These are phyloP conservation scores for Kwoniella dendrophila DNA, from an alignment of 768 basidiomycete genomes.

Conservation along the genomic window DNA sequence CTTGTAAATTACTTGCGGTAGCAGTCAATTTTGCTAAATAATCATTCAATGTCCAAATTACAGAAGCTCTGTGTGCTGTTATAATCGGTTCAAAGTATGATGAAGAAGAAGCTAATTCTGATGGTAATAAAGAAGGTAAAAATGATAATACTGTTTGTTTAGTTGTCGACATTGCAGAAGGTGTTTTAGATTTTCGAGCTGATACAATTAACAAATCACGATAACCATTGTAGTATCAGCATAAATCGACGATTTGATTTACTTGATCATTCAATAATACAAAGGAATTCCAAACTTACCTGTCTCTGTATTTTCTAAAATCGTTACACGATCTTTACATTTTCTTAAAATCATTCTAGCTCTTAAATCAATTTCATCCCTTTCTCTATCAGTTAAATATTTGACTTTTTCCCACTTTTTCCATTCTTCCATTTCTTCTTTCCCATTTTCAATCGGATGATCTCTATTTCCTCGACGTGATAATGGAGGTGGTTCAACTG, in stretches of 20 bases:
- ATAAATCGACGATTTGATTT: too few species aligned
- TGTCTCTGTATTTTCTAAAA: conserved; percentile 85
- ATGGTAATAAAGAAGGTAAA: conserved; percentile 64
- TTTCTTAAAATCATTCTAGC: conserved; percentile 79
- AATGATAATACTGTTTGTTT: conserved; percentile 19
- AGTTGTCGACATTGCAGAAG: conserved; percentile 27
- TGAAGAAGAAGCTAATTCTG: conserved; percentile 4
- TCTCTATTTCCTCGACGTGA: conserved; percentile 16
- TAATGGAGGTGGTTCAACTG: conserved; percentile 57
- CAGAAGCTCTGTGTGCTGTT: conserved; percentile 88
- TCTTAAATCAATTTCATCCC: conserved; percentile 94
- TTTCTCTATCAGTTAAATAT: conserved; percentile 78
- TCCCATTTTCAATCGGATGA: conserved; percentile 21
- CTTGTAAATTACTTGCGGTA: conserved; percentile 83
- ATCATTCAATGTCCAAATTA: conserved; percentile 87
- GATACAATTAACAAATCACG: neutral
- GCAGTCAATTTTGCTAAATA: conserved; percentile 78
- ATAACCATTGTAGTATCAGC: too few species aligned
- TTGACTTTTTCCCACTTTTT: conserved; percentile 51
- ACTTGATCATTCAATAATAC: too few species aligned
- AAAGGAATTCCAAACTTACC: conserved; percentile 63
- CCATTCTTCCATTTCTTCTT: conserved; percentile 35
- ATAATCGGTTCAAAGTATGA: conserved; percentile 66
- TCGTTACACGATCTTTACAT: conserved; percentile 82
- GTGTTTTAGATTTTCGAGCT: conserved; percentile 21